Evolutionary conservation across 176 grass and related monocot genomes (phyloP), one percentile per base, ranked within the genome.

Genomic region (Eragrostis nindensis): DNA sequence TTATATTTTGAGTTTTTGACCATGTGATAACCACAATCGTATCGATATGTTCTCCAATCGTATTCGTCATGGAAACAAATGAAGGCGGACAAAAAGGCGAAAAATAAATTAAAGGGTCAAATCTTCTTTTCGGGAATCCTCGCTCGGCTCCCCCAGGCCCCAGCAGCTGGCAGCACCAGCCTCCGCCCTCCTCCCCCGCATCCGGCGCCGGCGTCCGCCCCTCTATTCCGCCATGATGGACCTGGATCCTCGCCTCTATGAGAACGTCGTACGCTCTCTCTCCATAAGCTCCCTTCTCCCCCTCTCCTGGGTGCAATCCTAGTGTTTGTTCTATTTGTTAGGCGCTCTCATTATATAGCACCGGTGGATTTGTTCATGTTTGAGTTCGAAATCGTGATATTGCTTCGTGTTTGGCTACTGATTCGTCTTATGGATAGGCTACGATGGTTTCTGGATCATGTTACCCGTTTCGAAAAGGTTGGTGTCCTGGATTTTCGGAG

Each of bases 201-300:
- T 62, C 84, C 81, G 30, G 52, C 57, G 62, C 48, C 80, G 71
- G 32, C 62, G 17, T 86, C 46, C 10, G 27, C 56, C 38, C 74
- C 42, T 59, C 63, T 54, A 57, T 54, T 45, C 39, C 71, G 88
- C 80, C 70, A 87, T 91, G 88, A 89, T 93, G 88, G 94, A 93
- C 74, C 80, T 97, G 77, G 94, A 93, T 91, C 91, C 91, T 42
- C 87, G 82, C 44, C 91, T 86, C 59, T 93, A 97, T 84, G 88
- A 97, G 76, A 76, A 87, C 86, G 65, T 93, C 62, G 94, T 97
- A 79, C 39, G 88, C 78, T 44, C 67, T 82, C n/a, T n/a, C 61
- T 64, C 32, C 64, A 26, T 6, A 25, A 13, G 0, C 25, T 8
- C n/a, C 10, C 15, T 24, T 62, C 65, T 46, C 66, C 3, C 26